Conservation (phyloP, 2,329 filamentous ascomycete species). For the Alternaria sp. region DNA sequence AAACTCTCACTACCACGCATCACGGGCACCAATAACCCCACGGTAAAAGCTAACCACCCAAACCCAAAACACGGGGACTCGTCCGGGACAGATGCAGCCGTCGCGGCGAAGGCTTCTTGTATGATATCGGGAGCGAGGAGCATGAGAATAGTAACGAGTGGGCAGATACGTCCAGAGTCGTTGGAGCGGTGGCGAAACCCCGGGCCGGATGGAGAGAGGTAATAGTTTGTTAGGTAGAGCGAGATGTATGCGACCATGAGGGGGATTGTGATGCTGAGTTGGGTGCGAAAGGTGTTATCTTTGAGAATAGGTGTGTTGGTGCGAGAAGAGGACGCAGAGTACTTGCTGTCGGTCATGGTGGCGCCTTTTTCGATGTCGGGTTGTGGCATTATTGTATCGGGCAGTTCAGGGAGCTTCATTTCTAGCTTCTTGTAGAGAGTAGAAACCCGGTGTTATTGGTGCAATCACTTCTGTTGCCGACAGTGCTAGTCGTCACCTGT, state of each 20-base stretch:
- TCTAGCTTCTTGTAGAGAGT: not conserved
- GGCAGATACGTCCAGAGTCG: not conserved
- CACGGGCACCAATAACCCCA: not conserved
- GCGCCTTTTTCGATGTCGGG: not conserved
- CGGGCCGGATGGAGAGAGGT: not conserved
- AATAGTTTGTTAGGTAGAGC: not conserved
- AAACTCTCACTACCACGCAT: not conserved
- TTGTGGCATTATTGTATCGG: not conserved
- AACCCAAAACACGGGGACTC: not conserved
- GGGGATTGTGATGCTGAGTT: not conserved
- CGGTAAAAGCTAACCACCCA: not conserved
- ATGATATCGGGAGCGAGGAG: not conserved
- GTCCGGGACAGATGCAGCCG: not conserved
- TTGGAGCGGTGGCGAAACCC: not conserved
- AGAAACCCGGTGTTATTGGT: not conserved
- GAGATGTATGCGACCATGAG: not conserved
- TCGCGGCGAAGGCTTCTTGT: not conserved
- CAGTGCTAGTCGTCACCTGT: too few relatives aligned
- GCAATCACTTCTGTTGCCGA: too few relatives aligned
- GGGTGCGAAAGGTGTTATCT: not conserved
- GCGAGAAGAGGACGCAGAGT: not conserved
- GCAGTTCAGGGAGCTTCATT: not conserved
- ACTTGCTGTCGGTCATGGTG: not conserved
- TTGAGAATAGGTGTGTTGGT: not conserved
- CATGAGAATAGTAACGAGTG: not conserved